phyloP scores from a whole-genome alignment of 2,329 filamentous ascomycete genomes.

The Penicillium rolfsii region DNA sequence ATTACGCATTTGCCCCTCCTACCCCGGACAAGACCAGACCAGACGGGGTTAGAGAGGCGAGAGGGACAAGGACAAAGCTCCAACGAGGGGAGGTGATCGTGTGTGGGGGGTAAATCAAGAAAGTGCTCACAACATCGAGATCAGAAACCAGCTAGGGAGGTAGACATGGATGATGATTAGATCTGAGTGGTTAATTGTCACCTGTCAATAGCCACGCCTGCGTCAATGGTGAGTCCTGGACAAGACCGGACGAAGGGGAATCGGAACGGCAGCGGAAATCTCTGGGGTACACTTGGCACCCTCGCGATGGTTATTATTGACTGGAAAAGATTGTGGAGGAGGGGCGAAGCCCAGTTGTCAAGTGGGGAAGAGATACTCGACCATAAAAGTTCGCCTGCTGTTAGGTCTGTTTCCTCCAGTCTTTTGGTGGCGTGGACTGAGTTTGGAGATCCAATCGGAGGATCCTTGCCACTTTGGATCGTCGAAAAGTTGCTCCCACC shows the following conservation, averaged over 20 bases:
- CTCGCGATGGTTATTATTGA: slow-evolving; percentile 8
- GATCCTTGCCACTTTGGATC: slow-evolving; percentile 2
- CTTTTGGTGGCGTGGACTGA: background rate
- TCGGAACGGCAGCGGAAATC: slow-evolving; percentile 13
- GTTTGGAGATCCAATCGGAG: background rate
- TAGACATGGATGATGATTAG: background rate
- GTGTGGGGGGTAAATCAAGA: background rate
- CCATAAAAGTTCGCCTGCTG: background rate
- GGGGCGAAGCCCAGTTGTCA: slow-evolving; percentile 10
- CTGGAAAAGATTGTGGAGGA: background rate
- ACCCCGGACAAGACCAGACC: background rate
- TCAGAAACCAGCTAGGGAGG: background rate
- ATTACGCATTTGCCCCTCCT: slow-evolving; percentile 14
- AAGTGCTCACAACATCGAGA: background rate
- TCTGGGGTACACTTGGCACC: slow-evolving; percentile 18
- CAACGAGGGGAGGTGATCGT: background rate
- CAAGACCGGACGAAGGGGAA: slow-evolving; percentile 19
- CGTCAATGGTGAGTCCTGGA: background rate
- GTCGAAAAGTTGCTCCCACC: no score
- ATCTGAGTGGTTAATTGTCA: background rate
- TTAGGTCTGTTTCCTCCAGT: background rate
- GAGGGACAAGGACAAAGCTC: background rate
- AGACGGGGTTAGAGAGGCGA: background rate
- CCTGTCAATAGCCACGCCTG: background rate
- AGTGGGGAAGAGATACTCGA: background rate